Evolutionary conservation across 768 basidiomycete genomes (phyloP), one percentile per base, ranked within the genome.

Genomic region (Russula virescens): DNA sequence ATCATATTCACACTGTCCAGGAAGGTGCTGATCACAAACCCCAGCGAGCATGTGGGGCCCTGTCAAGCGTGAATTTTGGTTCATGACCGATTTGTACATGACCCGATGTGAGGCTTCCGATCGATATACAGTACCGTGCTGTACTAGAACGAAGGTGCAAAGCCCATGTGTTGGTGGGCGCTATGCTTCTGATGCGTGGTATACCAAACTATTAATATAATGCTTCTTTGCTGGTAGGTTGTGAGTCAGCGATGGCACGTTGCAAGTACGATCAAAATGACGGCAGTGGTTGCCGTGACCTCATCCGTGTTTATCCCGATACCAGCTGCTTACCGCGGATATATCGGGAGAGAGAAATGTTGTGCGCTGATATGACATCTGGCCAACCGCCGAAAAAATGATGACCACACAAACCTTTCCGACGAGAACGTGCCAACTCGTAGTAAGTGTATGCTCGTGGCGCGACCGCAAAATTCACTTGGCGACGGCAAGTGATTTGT

Each of bases 21-120:
- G n/a, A 49, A 51, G n/a, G 38, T 16, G 55, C 43, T 40, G 55
- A 62, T 46, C 55, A 62, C 19, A 18, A 56, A 9, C 18, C n/a
- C 25, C 14, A 18, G 23, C 5, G 3, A 6, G 11, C 49, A 40
- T 34, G 49, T 45, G 49, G 54, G 50, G 23, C 18, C 40, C 23
- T 55, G 40, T 51, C 56, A 23, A 38, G 11, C 8, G 3, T 19
- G n/a, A 25, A 16, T n/a, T n/a, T 35, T n/a, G 11, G n/a, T 45
- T 23, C 13, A 14, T 46, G 28, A 18, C 19, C 21, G 28, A 49
- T 50, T 21, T 21, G 42, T 51, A 34, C 2, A 46, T 28, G 25
- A 11, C 7, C 16, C 13, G 18, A 14, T 18, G 40, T 28, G 40
- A 50, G 42, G 42, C 49, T 46, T n/a, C 34, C 34, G 43, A 25